These are phyloP conservation scores for Eucalyptus tenuipes DNA, from an alignment of 345 rosid genomes.

Conservation along the genomic window DNA sequence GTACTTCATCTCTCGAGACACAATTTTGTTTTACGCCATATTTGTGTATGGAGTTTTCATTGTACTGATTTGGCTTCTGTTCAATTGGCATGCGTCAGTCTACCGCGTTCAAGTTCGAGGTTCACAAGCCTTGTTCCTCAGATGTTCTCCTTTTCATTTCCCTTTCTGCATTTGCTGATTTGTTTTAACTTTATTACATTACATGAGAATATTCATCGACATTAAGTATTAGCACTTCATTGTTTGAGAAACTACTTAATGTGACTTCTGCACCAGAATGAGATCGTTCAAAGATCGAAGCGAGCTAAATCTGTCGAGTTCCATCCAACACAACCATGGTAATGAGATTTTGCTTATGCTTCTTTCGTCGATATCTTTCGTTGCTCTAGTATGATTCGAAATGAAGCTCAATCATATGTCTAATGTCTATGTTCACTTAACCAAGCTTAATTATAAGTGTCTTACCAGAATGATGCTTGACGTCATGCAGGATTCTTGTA, in stretches of 20 bases:
- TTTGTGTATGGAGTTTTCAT: not conserved
- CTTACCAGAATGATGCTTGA: not conserved
- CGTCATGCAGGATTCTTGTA: constrained; percentile 44
- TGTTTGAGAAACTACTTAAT: not conserved
- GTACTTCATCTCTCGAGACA: not conserved
- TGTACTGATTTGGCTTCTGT: not conserved
- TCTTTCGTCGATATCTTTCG: not conserved
- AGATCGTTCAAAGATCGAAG: constrained; percentile 43
- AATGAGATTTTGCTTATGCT: not conserved
- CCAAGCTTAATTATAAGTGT: not conserved
- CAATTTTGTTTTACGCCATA: not conserved
- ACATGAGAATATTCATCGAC: not conserved
- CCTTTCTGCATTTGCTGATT: not conserved
- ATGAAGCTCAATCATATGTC: not conserved
- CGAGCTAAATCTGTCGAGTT: constrained; percentile 67
- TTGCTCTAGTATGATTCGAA: not conserved
- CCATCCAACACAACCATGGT: constrained; percentile 53
- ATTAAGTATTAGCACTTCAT: not conserved
- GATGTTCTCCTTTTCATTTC: not conserved
- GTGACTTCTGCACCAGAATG: constrained; percentile 29
- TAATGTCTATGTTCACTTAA: not conserved
- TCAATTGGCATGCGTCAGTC: not conserved
- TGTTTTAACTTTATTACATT: not conserved
- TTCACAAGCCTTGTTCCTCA: not conserved
- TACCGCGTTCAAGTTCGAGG: not conserved